Percentiles rank a stretch among this genome's conserved stretches.
These are phyloP conservation scores for Haplosporangium sp. DNA, from an alignment of 371 early-diverging fungal species.

Conservation along the genomic window DNA sequence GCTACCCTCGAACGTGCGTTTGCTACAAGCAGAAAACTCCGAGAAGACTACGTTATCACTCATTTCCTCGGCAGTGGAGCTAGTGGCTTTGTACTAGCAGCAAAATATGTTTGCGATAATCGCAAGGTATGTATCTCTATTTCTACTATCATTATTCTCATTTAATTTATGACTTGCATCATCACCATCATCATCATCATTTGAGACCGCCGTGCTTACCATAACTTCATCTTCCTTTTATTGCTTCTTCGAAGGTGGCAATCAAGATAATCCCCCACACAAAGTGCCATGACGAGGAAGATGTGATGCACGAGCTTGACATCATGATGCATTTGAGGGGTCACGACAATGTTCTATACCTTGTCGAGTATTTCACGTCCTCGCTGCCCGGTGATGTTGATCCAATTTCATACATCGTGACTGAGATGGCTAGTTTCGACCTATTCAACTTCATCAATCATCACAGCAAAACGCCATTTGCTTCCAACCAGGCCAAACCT, in stretches of 20 bases:
- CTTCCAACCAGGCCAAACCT: conserved; percentile 34
- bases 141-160: no score
- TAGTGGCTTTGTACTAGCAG: conserved; percentile 42
- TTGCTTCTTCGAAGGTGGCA: conserved; percentile 27
- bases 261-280: conserved; percentile 51
- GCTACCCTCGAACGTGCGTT: conserved; percentile 37
- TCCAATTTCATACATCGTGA: conserved; percentile 49
- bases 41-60: conserved; percentile 34
- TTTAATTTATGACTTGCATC: no score
- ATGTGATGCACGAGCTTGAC: conserved; percentile 41
- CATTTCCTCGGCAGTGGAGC: conserved; percentile 45
- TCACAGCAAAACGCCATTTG: conserved; percentile 27
- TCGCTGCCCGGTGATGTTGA: conserved; percentile 36
- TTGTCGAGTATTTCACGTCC: conserved; percentile 42
- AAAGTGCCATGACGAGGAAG: conserved; percentile 30
- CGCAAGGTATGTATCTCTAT: conserved; percentile 23
- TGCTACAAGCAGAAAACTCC: conserved; percentile 33
- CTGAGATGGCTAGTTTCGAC: conserved; percentile 36
- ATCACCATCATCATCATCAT: no score
- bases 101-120: conserved; percentile 33
- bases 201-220: neutral
- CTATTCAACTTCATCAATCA: conserved; percentile 53
- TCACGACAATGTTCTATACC: conserved; percentile 49
- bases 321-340: conserved; percentile 38
- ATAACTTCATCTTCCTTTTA: neutral